Evolutionary conservation across 129 eudicot species (phyloP).

Genomic region (Saposhnikovia divaricata): DNA sequence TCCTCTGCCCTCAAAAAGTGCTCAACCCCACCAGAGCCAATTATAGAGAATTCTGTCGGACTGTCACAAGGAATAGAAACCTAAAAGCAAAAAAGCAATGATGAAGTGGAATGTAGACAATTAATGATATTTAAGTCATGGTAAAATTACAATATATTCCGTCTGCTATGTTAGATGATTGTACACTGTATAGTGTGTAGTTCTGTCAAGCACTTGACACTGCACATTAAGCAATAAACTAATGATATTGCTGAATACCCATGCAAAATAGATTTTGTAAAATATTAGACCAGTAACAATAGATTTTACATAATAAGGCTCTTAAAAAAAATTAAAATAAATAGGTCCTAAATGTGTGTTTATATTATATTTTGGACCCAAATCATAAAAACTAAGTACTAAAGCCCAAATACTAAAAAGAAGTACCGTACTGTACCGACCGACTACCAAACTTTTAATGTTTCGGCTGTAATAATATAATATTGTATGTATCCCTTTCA

Average conservation of each 20-base stretch:
- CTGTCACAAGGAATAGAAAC: slow-evolving; percentile 60
- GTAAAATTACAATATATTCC: neutral
- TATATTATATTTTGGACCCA: no score
- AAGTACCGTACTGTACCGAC: no score
- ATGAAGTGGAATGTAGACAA: neutral
- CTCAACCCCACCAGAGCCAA: slow-evolving; percentile 41
- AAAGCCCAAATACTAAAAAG: no score
- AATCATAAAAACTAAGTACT: no score
- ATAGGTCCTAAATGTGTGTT: no score
- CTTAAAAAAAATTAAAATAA: no score
- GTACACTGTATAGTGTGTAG: neutral
- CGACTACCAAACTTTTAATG: no score
- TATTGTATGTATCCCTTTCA: no score
- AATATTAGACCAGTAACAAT: no score
- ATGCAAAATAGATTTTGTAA: no score
- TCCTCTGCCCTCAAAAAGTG: slow-evolving; percentile 52
- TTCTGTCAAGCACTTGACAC: neutral
- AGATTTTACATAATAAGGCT: no score
- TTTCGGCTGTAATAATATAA: no score
- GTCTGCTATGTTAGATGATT: neutral
- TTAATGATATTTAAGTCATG: neutral
- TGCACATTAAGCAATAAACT: neutral
- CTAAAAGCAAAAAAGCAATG: slow-evolving; percentile 26
- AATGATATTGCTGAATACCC: neutral
- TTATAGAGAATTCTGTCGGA: slow-evolving; percentile 49